Base-by-base conservation (phyloP, 2,329 filamentous ascomycete genomes). In the Grosmannia clavigera region DNA sequence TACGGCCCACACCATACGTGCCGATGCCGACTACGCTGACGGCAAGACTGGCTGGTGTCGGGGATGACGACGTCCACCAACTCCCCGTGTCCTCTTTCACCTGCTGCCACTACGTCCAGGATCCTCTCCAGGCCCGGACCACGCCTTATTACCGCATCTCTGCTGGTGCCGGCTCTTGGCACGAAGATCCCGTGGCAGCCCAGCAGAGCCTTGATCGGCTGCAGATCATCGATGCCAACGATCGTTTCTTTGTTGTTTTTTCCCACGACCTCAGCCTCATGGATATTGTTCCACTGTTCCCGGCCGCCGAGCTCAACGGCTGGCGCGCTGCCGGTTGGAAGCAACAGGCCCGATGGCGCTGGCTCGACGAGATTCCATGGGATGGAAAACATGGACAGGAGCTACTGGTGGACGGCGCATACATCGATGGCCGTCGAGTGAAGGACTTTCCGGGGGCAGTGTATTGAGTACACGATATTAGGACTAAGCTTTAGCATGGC, bases 1-100 rank as follows among this genome's bases (percentile, higher is more conserved):
- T 70, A 22, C 63, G 70, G 19, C 70, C 70, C 0, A 61, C 27
- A 22, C 59, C 57, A 14, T 40, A 62, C 16, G 10, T 51, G 29
- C 31, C 46, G 27, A 29, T 51, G n/a, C 43, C 46, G n/a, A 31
- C 29, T 1, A 16, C n/a, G n/a, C 11, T 58, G 56, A 19, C 31
- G 19, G 43, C 56, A 2, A 11, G 29, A 5, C 27, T 22, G 55
- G 29, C 40, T 7, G 40, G n/a, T 19, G 10, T 61, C 25, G 31
- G 59, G 25, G 6, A 46, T 10, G 19, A 29, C 22, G 60, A 60
- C n/a, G 43, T 25, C 43, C 55, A 38, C 19, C 33, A 1, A 12
- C 33, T 55, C 29, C 16, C 33, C 33, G n/a, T 14, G 9, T 40
- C n/a, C 3, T 6, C 3, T 11, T 25, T 40, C 22, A 9, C n/a